Evolutionary conservation across 345 rosid species (phyloP), one percentile per base, ranked within the genome.

Genomic region (Sisymbrium altissimum): DNA sequence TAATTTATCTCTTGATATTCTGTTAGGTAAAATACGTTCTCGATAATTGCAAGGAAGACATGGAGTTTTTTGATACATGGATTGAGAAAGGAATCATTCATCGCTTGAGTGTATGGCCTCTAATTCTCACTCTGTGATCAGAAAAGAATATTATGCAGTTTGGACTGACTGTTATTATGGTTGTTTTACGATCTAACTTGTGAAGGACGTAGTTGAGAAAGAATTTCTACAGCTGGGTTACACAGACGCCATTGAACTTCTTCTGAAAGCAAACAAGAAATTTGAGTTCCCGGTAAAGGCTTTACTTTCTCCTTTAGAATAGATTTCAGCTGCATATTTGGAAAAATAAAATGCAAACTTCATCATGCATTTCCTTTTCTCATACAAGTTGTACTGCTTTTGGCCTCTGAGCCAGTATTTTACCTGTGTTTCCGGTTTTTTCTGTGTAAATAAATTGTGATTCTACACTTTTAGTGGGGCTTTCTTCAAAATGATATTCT

Each of bases 11-110:
- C 63, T 40, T 58, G 36, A 25, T 44, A 14, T 71, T 59, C 2
- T 14, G 44, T 71, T 84, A 95, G 99, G 98, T 95, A 81, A 84
- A 82, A 65, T 83, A 92, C 64, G 76, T 95, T 59, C 92, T 95
- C 25, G 94, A 95, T 65, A 84, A 88, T 75, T 95, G 99, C 89
- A 87, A 85, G 78, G 98, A 92, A 87, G 99, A 95, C 84, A 95
- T 95, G 99, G 92, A 87, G 35, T 95, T 95, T 80, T 95, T 95
- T 83, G 93, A 92, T 78, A 84, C 91, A 73, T 89, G 98, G 97
- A 90, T 95, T 66, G 98, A 95, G 78, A 90, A 95, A 84, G 99
- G 99, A 79, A 88, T 95, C 80, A 83, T 90, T 67, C 80, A 80
- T 33, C 96, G 98, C 59, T 80, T 95, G 83, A 89, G 71, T 53